A percentile compares a stretch with the other conserved stretches of the same genome.
phyloP scores from a whole-genome alignment of 192 early-diverging fungal species.

The Entomortierella parvispora region DNA sequence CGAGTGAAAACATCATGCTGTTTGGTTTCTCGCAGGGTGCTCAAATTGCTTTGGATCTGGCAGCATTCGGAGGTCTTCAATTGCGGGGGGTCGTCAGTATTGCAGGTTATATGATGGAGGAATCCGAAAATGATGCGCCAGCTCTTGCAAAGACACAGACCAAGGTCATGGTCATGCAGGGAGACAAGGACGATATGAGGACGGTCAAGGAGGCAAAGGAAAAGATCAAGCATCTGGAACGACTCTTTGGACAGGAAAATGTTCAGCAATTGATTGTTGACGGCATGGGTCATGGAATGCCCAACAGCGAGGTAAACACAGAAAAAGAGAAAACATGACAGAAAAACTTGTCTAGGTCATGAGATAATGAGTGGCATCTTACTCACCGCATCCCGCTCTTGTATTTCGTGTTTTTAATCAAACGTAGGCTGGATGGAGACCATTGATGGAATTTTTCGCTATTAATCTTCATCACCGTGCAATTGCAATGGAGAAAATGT shows the following conservation, averaged over 20 bases:
- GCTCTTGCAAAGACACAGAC: slow-evolving; percentile 29
- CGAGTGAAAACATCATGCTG: slow-evolving; percentile 59
- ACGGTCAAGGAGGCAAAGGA: slow-evolving; percentile 50
- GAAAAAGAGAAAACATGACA: not conserved
- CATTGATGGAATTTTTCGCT: slow-evolving; percentile 73
- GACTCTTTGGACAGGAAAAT: slow-evolving; percentile 43
- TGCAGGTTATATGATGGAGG: slow-evolving; percentile 65
- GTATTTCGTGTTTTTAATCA: not conserved
- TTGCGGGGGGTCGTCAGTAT: slow-evolving; percentile 73
- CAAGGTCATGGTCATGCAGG: slow-evolving; percentile 68
- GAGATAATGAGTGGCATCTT: no score
- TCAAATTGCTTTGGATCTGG: slow-evolving; percentile 71
- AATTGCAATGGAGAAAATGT: slow-evolving; percentile 66
- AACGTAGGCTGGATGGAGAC: slow-evolving; percentile 64
- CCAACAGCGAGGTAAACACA: slow-evolving; percentile 57
- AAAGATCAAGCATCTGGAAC: slow-evolving; percentile 44
- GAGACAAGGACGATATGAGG: slow-evolving; percentile 60
- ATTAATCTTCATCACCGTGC: slow-evolving; percentile 62
- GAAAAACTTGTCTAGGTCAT: not conserved
- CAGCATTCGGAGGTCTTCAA: slow-evolving; percentile 57
- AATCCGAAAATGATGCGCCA: slow-evolving; percentile 36
- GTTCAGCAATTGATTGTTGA: slow-evolving; percentile 54
- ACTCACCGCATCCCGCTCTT: not conserved
- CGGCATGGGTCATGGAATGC: slow-evolving; percentile 74
- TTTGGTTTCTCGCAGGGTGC: slow-evolving; percentile 86